Base-by-base conservation (phyloP, 176 grass and related monocot species). In the Oryza glaberrima region DNA sequence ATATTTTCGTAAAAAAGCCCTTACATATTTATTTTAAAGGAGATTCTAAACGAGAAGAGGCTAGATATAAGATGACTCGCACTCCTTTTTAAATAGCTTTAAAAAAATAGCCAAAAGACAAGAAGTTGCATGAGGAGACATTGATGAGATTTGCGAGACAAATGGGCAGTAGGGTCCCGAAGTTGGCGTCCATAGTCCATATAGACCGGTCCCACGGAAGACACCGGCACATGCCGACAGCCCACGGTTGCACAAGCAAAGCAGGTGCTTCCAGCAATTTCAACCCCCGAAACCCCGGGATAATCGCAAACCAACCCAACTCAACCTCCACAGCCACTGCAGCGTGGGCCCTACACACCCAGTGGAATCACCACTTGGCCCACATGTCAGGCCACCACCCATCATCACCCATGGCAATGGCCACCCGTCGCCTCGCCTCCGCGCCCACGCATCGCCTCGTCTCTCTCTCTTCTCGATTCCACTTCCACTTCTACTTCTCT, bases 201-300 rank as follows among this genome's bases (percentile, higher is more conserved):
- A 30, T 32, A 11, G 32, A 79, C 35, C 56, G 16, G 44, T 3
- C 56, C 32, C 65, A 85, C 9, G 65, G 43, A 74, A 68, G 66
- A 17, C 67, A 19, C 32, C 16, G 12, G 3, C 45, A 52, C 30
- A 65, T 72, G 86, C 76, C 69, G 69, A 66, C 74, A 78, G 3
- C 1, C 56, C 56, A 12, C 17, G 28, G 80, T 16, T 16, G 66
- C 26, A 69, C 65, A 36, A 75, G 20, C 73, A 81, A 36, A 75
- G 20, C 73, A 81, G 77, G 32, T 43, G 82, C 71, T 89, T 61
- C 64, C 77, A 65, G 70, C 87, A 76, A 84, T 67, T 32, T 75
- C 48, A 0, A 22, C 35, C 46, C 34, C 9, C 2, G 17, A 16
- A 63, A 70, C 0, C 60, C 44, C 60, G 0, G 0, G 15, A 10